Base-by-base conservation (phyloP, 805 yeast species). In the Spathaspora gorwiae region DNA sequence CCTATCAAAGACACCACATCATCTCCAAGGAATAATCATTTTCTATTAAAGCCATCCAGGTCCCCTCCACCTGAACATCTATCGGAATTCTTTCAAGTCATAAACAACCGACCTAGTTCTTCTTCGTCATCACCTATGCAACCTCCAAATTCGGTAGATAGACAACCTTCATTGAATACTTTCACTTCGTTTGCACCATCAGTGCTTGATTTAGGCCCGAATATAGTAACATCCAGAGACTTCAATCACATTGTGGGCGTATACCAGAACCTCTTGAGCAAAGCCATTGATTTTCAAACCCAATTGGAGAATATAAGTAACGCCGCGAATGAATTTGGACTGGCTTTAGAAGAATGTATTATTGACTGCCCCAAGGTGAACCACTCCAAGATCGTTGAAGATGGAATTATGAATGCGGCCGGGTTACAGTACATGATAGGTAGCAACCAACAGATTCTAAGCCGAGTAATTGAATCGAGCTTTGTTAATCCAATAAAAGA, bases 381-480 rank as follows among this genome's bases (percentile, higher is more conserved):
- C 47, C 55, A 60, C 43, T 27, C 54, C 24, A 56, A 50, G 32
- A 41, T 46, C 8, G 66, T 63, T 2, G 75, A 83, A 2, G 84
- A 84, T 51, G 88, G 88, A 7, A 61, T 88, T 12, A 65, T 80
- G 53, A 76, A 81, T 40, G 86, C 90, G 2, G 83, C 89, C 36
- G 95, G 96, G 0, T 66, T 89, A 44, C 90, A 87, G 53, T 81
- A 79, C 56, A 70, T 89, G 37, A 76, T 87, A 14, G 81, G 92
- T 0, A 87, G 87, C 59, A 94, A 87, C 58, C 84, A 85, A 49
- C 83, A 81, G 49, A 79, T 89, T 11, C 69, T 89, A 52, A 75
- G 88, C 12, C 68, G 80, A 43, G 64, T 81, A 39, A 60, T 88
- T 1, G 63, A 67, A n/a, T 57, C 70, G n/a, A 70, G 75, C 31